Conservation (phyloP, 768 basidiomycete genomes). For the Suillus placidus region DNA sequence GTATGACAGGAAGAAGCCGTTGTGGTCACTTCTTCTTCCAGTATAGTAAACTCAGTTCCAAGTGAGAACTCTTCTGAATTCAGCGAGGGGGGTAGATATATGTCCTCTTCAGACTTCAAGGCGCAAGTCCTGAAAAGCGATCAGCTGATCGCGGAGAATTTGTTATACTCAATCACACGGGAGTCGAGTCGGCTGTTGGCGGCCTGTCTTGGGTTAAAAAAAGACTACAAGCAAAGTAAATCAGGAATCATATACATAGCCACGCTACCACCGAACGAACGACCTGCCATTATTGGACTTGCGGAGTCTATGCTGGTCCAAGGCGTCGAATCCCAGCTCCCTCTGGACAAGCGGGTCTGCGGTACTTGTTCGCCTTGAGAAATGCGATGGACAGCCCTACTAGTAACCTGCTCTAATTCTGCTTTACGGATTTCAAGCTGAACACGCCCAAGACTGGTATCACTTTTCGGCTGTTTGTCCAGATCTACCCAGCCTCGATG, state of each 20-base stretch:
- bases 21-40: constrained; percentile 34
- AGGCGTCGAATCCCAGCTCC: constrained; percentile 16
- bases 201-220: constrained; percentile 15
- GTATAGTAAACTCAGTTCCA: constrained; percentile 37
- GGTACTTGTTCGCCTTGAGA: constrained; percentile 9
- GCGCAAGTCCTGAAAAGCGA: constrained; percentile 29
- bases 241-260: constrained; percentile 22
- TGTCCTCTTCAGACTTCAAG: constrained; percentile 29
- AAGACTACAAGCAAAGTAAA: not conserved
- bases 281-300: constrained; percentile 33
- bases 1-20: constrained; percentile 6
- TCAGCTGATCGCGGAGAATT: constrained; percentile 27
- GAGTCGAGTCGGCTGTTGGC: constrained; percentile 22
- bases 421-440: constrained; percentile 40
- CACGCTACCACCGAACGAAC: constrained; percentile 35
- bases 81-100: constrained; percentile 37
- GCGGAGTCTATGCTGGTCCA: constrained; percentile 23
- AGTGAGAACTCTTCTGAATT: constrained; percentile 44
- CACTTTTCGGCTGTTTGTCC: constrained; percentile 37
- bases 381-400: constrained; percentile 25
- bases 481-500: constrained; percentile 29
- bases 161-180: constrained; percentile 29
- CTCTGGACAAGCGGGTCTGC: constrained; percentile 7
- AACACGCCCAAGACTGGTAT: constrained; percentile 31
- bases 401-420: constrained; percentile 39